phyloP scores from a whole-genome alignment of 2,329 filamentous ascomycete genomes.

The Tricladium varicosporioides region DNA sequence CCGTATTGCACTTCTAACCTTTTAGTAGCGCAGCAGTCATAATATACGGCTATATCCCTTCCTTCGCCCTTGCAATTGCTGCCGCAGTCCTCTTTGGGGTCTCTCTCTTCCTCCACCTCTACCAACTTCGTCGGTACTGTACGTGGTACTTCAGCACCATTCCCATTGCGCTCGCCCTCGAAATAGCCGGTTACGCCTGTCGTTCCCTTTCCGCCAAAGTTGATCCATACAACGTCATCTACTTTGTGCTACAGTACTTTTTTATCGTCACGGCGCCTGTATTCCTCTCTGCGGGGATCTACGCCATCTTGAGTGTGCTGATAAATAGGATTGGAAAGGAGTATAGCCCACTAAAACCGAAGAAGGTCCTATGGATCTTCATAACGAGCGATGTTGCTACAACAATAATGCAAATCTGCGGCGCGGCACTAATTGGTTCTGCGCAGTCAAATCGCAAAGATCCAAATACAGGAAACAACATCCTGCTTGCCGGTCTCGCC shows the following conservation, averaged over 20 bases:
- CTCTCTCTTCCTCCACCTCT: slow-evolving; percentile 39
- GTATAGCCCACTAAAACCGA: slow-evolving; percentile 32
- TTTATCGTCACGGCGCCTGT: slow-evolving; percentile 60
- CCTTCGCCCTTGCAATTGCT: slow-evolving; percentile 42
- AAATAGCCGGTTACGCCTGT: slow-evolving; percentile 49
- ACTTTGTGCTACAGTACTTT: slow-evolving; percentile 59
- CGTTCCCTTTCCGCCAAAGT: slow-evolving; percentile 46
- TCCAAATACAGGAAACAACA: slow-evolving; percentile 51
- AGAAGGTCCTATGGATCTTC: slow-evolving; percentile 51
- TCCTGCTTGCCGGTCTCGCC: slow-evolving; percentile 52
- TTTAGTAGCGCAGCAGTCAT: neutral
- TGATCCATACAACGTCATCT: slow-evolving; percentile 52
- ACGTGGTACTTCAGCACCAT: slow-evolving; percentile 48
- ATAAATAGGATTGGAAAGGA: slow-evolving; percentile 35
- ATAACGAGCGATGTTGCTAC: slow-evolving; percentile 52
- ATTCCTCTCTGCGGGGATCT: slow-evolving; percentile 54
- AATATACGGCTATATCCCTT: slow-evolving; percentile 29
- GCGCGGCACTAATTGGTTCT: slow-evolving; percentile 52
- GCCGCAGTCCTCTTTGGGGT: slow-evolving; percentile 44
- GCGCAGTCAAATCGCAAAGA: slow-evolving; percentile 47
- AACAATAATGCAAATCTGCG: slow-evolving; percentile 52
- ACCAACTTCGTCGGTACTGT: slow-evolving; percentile 37
- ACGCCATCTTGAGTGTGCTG: slow-evolving; percentile 51
- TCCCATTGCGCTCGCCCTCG: slow-evolving; percentile 44
- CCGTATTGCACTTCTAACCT: neutral